phyloP scores from a whole-genome alignment of 176 grass and related monocot genomes.

The Cocos nucifera region DNA sequence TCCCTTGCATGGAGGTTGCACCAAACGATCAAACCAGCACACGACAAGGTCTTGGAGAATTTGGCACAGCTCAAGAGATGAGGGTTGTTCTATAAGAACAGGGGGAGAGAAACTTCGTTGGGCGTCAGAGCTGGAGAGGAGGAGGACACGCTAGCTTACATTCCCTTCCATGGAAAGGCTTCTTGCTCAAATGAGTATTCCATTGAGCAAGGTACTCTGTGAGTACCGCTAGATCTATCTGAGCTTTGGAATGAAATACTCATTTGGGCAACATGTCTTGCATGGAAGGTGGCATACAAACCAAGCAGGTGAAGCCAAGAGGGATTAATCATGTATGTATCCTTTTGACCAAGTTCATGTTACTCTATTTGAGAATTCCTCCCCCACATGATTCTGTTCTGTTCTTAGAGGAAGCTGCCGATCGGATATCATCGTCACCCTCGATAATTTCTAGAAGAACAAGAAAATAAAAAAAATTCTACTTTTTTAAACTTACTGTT shows the following conservation, averaged over 20 bases:
- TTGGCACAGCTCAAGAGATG: no score
- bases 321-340: neutral
- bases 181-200: slow-evolving; percentile 16
- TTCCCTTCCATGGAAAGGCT: slow-evolving; percentile 2
- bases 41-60: neutral
- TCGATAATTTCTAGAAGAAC: no score
- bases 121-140: neutral
- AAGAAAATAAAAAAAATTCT: no score
- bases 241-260: slow-evolving; percentile 4
- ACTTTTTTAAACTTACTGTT: no score
- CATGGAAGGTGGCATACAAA: neutral
- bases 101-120: neutral
- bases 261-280: slow-evolving; percentile 3
- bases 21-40: slow-evolving; percentile 5
- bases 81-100: no score
- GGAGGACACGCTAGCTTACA: no score
- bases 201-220: neutral
- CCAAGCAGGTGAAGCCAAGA: neutral
- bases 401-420: no score
- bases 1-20: neutral
- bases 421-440: no score
- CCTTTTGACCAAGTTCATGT: neutral
- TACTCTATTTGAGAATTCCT: no score
- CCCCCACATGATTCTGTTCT: no score
- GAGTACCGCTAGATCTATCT: neutral